These are phyloP conservation scores for Coelomomyces lativittatus DNA, from an alignment of 371 early-diverging fungal species.

Conservation along the genomic window DNA sequence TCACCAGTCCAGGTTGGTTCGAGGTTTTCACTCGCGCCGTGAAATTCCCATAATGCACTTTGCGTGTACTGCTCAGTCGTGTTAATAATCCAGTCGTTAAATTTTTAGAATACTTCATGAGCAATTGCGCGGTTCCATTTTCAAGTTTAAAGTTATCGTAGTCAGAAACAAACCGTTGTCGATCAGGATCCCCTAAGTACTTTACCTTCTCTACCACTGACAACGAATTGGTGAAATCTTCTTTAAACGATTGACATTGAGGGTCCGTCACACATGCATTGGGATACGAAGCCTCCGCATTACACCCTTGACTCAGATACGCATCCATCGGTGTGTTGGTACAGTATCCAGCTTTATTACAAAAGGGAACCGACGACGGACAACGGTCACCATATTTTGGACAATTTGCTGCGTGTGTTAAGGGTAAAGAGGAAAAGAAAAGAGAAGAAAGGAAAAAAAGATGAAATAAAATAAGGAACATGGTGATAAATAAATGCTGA, in stretches of 20 bases:
- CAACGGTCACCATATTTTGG: no score
- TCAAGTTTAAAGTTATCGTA: no score
- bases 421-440: no score
- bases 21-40: slow-evolving; percentile 2
- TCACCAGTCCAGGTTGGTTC: neutral
- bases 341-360: no score
- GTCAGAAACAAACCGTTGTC: neutral
- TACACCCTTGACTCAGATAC: neutral
- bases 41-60: neutral
- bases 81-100: neutral
- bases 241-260: neutral
- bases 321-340: no score
- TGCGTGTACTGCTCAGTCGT: neutral
- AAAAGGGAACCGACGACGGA: no score
- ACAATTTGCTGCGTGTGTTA: no score
- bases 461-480: no score
- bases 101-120: neutral
- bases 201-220: neutral
- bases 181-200: neutral
- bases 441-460: no score
- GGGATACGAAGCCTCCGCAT: neutral
- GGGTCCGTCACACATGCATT: neutral
- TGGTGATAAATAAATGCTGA: no score
- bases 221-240: neutral
- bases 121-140: neutral